phyloP scores from a whole-genome alignment of 148 eudicot genomes.

The Pouteria glomerata region DNA sequence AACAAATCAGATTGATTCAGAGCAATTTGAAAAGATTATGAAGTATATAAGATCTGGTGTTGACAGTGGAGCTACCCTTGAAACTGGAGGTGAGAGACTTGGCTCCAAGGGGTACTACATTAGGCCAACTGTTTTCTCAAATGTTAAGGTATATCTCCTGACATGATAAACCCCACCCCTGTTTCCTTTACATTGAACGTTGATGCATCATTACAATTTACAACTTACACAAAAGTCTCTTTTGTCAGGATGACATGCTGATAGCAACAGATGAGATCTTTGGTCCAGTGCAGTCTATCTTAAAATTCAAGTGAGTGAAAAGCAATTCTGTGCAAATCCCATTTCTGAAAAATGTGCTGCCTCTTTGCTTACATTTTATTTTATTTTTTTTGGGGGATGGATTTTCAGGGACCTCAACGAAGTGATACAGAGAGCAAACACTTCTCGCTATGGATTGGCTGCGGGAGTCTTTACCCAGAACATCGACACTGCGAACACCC shows the following conservation, averaged over 20 bases:
- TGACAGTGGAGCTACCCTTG: slow-evolving; percentile 78
- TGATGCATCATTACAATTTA: background rate
- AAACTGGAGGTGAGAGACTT: slow-evolving; percentile 74
- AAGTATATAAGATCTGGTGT: slow-evolving; percentile 55
- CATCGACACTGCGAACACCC: slow-evolving; percentile 61
- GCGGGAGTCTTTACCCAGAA: slow-evolving; percentile 77
- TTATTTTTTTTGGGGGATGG: background rate
- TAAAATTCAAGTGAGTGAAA: slow-evolving; percentile 66
- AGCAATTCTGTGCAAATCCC: background rate
- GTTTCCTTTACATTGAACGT: background rate
- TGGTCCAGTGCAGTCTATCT: slow-evolving; percentile 77
- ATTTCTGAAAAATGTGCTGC: background rate
- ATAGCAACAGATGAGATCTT: slow-evolving; percentile 90
- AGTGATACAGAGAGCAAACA: slow-evolving; percentile 63
- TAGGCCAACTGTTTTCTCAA: slow-evolving; percentile 89
- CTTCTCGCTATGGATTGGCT: slow-evolving; percentile 57
- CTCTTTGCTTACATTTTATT: background rate
- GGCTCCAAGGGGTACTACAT: slow-evolving; percentile 73
- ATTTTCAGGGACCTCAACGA: slow-evolving; percentile 51
- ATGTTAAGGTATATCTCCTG: slow-evolving; percentile 51
- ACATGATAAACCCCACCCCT: background rate
- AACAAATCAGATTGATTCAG: slow-evolving; percentile 47
- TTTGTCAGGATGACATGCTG: slow-evolving; percentile 71
- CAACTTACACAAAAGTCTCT: background rate
- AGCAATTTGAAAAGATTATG: slow-evolving; percentile 71